Evolutionary conservation across 1,139 yeast species (phyloP).

Genomic region (Lodderomyces orthopsilosis): DNA sequence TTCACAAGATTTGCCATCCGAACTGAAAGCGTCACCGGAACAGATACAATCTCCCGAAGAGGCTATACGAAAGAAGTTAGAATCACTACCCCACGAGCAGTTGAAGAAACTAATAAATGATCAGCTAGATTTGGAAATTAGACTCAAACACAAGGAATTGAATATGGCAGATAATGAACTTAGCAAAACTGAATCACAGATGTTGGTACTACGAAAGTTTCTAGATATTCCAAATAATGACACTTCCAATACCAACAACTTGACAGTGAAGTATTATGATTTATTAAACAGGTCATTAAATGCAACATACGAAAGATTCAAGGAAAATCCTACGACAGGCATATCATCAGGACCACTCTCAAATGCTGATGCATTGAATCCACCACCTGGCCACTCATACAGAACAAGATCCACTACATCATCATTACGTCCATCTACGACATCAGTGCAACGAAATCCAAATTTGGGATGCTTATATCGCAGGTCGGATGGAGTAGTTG

Average conservation of each 20-base stretch:
- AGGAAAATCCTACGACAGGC: slow-evolving; percentile 5
- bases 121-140: slow-evolving; percentile 66
- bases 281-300: slow-evolving; percentile 36
- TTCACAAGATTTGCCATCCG: not conserved
- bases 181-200: slow-evolving; percentile 60
- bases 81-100: slow-evolving; percentile 35
- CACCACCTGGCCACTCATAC: slow-evolving; percentile 28
- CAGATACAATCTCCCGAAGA: slow-evolving; percentile 10
- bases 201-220: slow-evolving; percentile 51
- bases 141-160: slow-evolving; percentile 67
- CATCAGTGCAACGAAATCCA: slow-evolving; percentile 12
- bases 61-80: slow-evolving; percentile 23
- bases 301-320: slow-evolving; percentile 28
- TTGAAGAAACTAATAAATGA: slow-evolving; percentile 40
- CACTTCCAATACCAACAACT: slow-evolving; percentile 43
- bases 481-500: slow-evolving; percentile 70
- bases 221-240: slow-evolving; percentile 47
- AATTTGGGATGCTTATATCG: slow-evolving; percentile 61
- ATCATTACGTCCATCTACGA: slow-evolving; percentile 39
- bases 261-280: slow-evolving; percentile 47
- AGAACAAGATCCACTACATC: slow-evolving; percentile 52
- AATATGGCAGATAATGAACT: slow-evolving; percentile 59
- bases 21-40: not conserved
- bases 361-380: not conserved
- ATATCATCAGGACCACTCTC: not conserved